Percentiles rank a stretch among this genome's conserved stretches.
These are phyloP conservation scores for Trichopus zeylanicus DNA, from an alignment of 116 monocot genomes.

Conservation along the genomic window DNA sequence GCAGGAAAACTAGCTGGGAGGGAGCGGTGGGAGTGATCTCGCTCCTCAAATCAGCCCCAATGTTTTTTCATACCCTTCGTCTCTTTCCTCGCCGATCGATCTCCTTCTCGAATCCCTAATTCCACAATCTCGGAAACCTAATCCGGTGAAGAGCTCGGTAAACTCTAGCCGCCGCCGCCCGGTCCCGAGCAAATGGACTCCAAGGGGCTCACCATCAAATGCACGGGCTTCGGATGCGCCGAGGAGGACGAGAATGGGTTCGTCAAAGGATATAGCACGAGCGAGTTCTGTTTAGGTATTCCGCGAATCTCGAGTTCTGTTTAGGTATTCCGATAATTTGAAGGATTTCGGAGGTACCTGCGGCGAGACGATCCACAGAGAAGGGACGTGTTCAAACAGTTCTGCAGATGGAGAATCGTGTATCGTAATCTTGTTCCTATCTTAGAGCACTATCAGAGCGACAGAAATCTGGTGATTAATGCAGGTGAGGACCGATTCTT, in stretches of 20 bases:
- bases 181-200: conserved; percentile 35
- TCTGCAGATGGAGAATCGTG: conserved; percentile 84
- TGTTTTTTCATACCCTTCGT: no score
- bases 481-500: conserved; percentile 40
- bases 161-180: not conserved
- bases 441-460: conserved; percentile 51
- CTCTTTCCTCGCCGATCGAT: no score
- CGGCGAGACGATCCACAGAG: conserved; percentile 65
- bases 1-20: no score
- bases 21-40: no score
- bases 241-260: conserved; percentile 52
- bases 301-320: not conserved
- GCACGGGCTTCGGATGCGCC: conserved; percentile 53
- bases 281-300: conserved; percentile 77
- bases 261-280: conserved; percentile 45
- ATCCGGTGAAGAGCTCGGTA: not conserved
- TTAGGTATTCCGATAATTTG: conserved; percentile 48
- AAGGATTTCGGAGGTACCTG: conserved; percentile 86
- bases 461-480: conserved; percentile 58
- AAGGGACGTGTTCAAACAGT: conserved; percentile 78
- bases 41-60: no score
- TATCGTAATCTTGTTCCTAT: conserved; percentile 63
- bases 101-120: not conserved
- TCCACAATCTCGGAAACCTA: not conserved
- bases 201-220: conserved; percentile 53